Conservation (phyloP, 2,329 filamentous ascomycete genomes). For the Penicillium paneum region DNA sequence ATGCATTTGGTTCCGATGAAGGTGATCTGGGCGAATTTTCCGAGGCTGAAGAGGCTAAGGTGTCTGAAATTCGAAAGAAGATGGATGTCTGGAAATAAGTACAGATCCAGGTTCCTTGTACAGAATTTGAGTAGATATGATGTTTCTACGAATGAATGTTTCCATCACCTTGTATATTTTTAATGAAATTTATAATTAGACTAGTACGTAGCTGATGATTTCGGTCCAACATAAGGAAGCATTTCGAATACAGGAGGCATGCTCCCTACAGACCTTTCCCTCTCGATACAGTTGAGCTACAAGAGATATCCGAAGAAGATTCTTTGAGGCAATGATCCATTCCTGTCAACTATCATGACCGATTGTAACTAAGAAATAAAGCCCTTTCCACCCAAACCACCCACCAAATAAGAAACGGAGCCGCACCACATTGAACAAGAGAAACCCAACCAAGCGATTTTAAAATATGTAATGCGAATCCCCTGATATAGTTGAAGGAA, state of each 20-base stretch:
- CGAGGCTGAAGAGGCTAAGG: conserved; percentile 29
- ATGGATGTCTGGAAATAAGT: conserved; percentile 16
- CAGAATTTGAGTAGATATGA: not conserved
- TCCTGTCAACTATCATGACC: conserved; percentile 8
- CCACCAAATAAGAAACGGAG: not conserved
- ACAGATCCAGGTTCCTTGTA: not conserved
- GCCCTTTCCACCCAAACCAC: not conserved
- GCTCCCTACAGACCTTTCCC: not conserved
- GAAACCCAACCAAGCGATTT: not conserved
- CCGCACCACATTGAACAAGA: not conserved
- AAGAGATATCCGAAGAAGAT: not conserved
- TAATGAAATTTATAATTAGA: too few relatives aligned
- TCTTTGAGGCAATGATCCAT: not conserved
- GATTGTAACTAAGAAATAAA: conserved; percentile 1
- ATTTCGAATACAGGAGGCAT: not conserved
- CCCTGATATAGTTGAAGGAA: conserved; percentile 3
- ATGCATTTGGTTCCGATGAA: conserved; percentile 30
- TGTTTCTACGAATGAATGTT: not conserved
- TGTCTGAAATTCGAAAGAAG: conserved; percentile 28
- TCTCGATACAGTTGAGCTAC: not conserved
- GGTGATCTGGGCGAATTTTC: conserved; percentile 28
- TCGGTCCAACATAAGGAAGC: not conserved
- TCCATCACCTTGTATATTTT: not conserved
- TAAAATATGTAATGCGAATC: not conserved
- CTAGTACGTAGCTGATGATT: not conserved